Conservation (phyloP, 2,329 filamentous ascomycete species). For the Xylariaceae sp. region DNA sequence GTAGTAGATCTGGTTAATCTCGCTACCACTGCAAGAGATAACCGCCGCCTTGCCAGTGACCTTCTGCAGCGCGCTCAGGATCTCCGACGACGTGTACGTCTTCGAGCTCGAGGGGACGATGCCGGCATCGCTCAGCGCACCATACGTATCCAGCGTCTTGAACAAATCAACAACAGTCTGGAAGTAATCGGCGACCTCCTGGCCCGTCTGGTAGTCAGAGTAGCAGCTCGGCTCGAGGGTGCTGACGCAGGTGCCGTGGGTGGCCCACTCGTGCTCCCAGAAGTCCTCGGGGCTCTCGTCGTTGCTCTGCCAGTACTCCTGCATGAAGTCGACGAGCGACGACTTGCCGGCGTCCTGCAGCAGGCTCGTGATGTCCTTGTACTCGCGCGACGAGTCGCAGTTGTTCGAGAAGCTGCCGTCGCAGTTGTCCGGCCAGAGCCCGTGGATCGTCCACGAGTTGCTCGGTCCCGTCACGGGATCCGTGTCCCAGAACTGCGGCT, state of each 20-base stretch:
- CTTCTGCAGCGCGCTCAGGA: slow-evolving; percentile 52
- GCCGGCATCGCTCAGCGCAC: slow-evolving; percentile 55
- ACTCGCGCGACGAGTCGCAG: slow-evolving; percentile 57
- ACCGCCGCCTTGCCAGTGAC: slow-evolving; percentile 49
- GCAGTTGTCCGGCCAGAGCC: slow-evolving; percentile 63
- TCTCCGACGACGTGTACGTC: slow-evolving; percentile 55
- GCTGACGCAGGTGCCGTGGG: slow-evolving; percentile 68
- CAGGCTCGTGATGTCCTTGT: slow-evolving; percentile 61
- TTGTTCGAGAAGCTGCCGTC: slow-evolving; percentile 63
- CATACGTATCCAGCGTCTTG: slow-evolving; percentile 60
- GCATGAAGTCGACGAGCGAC: slow-evolving; percentile 60
- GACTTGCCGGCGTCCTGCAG: slow-evolving; percentile 41
- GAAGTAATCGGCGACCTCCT: slow-evolving; percentile 67
- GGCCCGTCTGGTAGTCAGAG: slow-evolving; percentile 49
- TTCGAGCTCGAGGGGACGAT: slow-evolving; percentile 48
- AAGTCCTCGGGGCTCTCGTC: slow-evolving; percentile 57
- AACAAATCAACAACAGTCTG: slow-evolving; percentile 60
- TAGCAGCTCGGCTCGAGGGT: slow-evolving; percentile 66
- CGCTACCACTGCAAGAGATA: slow-evolving; percentile 47
- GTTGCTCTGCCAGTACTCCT: slow-evolving; percentile 66
- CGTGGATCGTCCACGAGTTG: slow-evolving; percentile 71
- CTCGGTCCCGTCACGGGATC: slow-evolving; percentile 57
- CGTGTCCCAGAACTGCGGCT: slow-evolving; percentile 76
- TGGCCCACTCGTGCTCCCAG: slow-evolving; percentile 71
- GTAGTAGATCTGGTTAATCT: slow-evolving; percentile 54